Evolutionary conservation across 768 basidiomycete genomes (phyloP).

Genomic region (Suillus occidentalis): DNA sequence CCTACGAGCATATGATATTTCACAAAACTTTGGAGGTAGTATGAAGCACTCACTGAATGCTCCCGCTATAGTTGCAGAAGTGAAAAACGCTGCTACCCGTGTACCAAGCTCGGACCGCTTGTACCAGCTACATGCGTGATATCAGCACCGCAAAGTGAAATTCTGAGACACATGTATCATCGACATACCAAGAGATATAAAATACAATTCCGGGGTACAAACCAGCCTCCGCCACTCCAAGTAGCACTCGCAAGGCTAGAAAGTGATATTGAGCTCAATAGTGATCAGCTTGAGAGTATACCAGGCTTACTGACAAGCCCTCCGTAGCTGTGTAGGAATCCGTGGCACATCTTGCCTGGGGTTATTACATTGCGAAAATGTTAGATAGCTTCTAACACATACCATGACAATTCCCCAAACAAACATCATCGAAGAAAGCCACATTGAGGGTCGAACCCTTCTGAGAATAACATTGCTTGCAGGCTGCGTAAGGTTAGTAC

Average conservation of each 20-base stretch:
- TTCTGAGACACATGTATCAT: not conserved
- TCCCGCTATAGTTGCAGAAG: conserved; percentile 76
- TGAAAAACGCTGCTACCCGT: conserved; percentile 75
- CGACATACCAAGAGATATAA: conserved; percentile 55
- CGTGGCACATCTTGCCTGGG: conserved; percentile 54
- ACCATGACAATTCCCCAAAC: conserved; percentile 45
- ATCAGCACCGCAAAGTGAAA: not conserved
- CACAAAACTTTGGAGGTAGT: not conserved
- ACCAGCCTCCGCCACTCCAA: conserved; percentile 41
- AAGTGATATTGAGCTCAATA: too few relatives aligned
- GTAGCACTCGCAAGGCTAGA: conserved; percentile 46
- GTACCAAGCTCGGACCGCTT: conserved; percentile 72
- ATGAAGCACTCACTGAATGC: conserved; percentile 58
- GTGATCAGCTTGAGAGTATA: not conserved
- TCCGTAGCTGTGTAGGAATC: conserved; percentile 58
- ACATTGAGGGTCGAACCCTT: conserved; percentile 63
- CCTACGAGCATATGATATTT: conserved; percentile 35
- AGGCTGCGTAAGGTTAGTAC: conserved; percentile 38
- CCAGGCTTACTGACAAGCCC: conserved; percentile 53
- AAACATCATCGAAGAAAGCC: conserved; percentile 48
- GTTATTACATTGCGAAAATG: not conserved
- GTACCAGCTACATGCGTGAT: conserved; percentile 59
- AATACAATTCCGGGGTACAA: conserved; percentile 56
- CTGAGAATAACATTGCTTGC: conserved; percentile 63
- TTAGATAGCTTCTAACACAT: conserved; percentile 10